Evolutionary conservation across 2,329 filamentous ascomycete species (phyloP), one percentile per base, ranked within the genome.

Genomic region (Fusarium subtropicale): DNA sequence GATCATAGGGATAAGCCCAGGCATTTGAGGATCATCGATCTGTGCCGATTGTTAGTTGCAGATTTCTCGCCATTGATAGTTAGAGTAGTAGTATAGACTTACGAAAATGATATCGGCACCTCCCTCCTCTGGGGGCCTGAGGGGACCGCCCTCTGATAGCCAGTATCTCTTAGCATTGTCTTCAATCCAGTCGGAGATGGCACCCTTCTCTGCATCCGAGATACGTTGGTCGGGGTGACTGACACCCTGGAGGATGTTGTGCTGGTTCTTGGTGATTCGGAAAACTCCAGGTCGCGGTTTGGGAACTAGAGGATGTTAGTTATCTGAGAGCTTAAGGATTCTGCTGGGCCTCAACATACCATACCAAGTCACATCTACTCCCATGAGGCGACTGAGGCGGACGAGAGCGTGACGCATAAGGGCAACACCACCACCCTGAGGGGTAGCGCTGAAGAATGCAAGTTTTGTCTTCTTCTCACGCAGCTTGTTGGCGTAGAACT

Each of bases 1-100:
- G 75, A 93, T 90, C 34, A 95, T 81, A 6, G 90, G 89, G 56
- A 95, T 92, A 38, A 96, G 82, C 8, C 87, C 88, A 5, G 92
- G 92, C 92, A 95, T 95, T 78, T 96, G 92, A 3, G 92, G 92
- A 71, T 96, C 92, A 72, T 96, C 92, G 54, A 95, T 88, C 85
- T 87, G 51, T 20, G 30, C 10, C 8, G 10, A 11, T 28, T 12
- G 26, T 31, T 33, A 56, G 54, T 55, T 22, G 60, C 47, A 26
- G 42, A 7, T 4, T 33, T 52, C 33, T 44, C n/a, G 6, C 16
- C 36, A 47, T 13, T 18, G 31, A 13, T 10, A 3, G n/a, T 16
- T 5, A 4, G 24, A 2, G 1, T 22, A 7, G 3, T 33, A n/a
- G 38, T 16, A 3, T 48, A n/a, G 26, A 79, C 83, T 77, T 74